Evolutionary conservation across 2,329 filamentous ascomycete species (phyloP), one percentile per base, ranked within the genome.

Genomic region (Shiraia bambusicola): DNA sequence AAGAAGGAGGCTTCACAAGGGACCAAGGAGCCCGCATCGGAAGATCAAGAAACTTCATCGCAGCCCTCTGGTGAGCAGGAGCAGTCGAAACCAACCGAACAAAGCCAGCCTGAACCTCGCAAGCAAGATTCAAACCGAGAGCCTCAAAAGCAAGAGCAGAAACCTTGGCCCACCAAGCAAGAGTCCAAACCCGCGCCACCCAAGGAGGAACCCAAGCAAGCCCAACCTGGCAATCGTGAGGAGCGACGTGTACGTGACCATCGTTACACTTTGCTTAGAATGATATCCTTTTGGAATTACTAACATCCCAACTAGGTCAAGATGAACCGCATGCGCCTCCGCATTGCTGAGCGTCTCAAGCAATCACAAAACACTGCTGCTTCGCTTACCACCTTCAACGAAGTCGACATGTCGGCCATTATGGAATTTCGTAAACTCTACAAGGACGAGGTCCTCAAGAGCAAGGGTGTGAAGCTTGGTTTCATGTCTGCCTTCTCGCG

Each of bases 261-360:
- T 6, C 30, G 3, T 12, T 32, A 6, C 35, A 9, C 17, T 3
- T 8, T 8, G 14, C 34, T 9, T 12, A 14, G 4, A 19, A 24
- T 25, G 19, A 22, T 22, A 8, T 22, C 19, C 19, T 8, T 22
- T 22, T 8, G 8, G 19, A 8, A 26, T 46, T 44, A 28, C 54
- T 59, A 28, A 59, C 32, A 33, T 32, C 15, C n/a, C 37, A 10
- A 50, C 41, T 59, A 93, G 88, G 89, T 97, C 63, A 98, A 98
- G 80, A 98, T 98, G 93, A 97, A 97, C 78, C 89, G 93, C 54
- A 98, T 98, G 93, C 90, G 93, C 54, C 82, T 97, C 48, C 86
- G 93, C 49, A 98, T 97, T 58, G 89, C 93, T 36, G 93, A 98
- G 77, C 90, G 93, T 58, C 81, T 98, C 54, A 98, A 98, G 82